Evolutionary conservation across 2,329 filamentous ascomycete genomes (phyloP), one percentile per base, ranked within the genome.

Genomic region (Fusarium pilosicola): DNA sequence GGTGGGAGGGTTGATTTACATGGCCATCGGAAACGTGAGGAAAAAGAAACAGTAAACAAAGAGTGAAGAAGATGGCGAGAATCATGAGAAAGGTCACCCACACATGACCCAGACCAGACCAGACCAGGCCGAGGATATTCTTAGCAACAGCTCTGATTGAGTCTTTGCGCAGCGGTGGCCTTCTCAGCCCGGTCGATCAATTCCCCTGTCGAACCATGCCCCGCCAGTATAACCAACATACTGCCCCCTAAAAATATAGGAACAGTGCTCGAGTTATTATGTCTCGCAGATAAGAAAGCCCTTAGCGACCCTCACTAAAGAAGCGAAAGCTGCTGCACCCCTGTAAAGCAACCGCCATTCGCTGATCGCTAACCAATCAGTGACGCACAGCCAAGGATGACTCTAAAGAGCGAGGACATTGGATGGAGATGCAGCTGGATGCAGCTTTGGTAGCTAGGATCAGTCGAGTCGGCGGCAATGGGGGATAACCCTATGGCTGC

Each of bases 101-200:
- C 67, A 68, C 55, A 56, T 71, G 71, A 74, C 68, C 65, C 30
- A 28, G 26, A 26, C 32, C 32, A 28, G 26, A 26, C 32, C 32
- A 34, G 32, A 34, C 44, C 22, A 46, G 45, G 45, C 45, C 46
- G 20, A 48, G n/a, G 70, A 71, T 74, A 74, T 74, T 74, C 71
- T 74, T 74, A 74, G 71, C 67, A 74, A 61, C 68, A 42, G 26
- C n/a, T 39, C n/a, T 65, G 45, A 70, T 69, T 70, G 45, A 57
- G 26, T 67, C 32, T 68, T 57, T 62, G 38, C 20, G 39, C 18
- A 24, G 68, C 54, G 69, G 69, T 68, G 63, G 48, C 36, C 30
- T 39, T 24, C 61, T 60, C 56, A 70, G 60, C 60, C 70, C 44
- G 57, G 70, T 49, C 71, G 71, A 74, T 74, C 71, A 32, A 32